Evolutionary conservation across 106 monocot genomes (phyloP).

Genomic region (Posidonia australis): DNA sequence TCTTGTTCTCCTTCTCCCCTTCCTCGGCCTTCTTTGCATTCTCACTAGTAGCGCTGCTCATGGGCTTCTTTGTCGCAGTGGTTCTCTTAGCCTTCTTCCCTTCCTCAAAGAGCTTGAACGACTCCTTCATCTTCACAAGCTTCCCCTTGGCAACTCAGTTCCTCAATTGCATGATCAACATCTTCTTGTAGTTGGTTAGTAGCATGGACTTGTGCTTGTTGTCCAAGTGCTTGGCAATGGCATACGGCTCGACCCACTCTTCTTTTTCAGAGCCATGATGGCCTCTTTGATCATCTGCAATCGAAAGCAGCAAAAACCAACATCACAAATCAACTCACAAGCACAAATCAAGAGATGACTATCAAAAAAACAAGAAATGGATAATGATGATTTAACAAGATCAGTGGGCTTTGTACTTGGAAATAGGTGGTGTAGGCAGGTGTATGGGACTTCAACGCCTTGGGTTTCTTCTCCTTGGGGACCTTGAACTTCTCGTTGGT

Average conservation of each 20-base stretch:
- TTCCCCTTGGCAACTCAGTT: conserved; percentile 51
- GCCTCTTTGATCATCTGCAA: conserved; percentile 80
- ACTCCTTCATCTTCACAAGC: conserved; percentile 61
- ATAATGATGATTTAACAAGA: neutral
- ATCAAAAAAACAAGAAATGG: neutral
- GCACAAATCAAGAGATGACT: neutral
- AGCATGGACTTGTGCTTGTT: conserved; percentile 48
- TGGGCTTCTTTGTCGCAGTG: conserved; percentile 7
- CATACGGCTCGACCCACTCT: conserved; percentile 51
- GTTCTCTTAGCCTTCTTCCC: conserved; percentile 39
- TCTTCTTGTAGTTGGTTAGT: conserved; percentile 48
- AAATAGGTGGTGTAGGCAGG: conserved; percentile 43
- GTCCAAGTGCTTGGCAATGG: conserved; percentile 77
- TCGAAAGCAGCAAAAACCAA: too few species aligned
- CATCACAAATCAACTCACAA: too few species aligned
- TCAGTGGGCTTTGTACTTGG: conserved; percentile 15
- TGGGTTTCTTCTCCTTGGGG: conserved; percentile 14
- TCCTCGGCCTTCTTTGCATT: conserved; percentile 12
- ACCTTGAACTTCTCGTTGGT: conserved; percentile 10
- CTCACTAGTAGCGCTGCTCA: too few species aligned
- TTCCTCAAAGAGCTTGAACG: conserved; percentile 50
- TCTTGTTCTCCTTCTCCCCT: conserved; percentile 7
- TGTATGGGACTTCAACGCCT: conserved; percentile 14
- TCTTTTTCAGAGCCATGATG: conserved; percentile 36
- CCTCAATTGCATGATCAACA: conserved; percentile 41